Evolutionary conservation across 768 basidiomycete species (phyloP), one percentile per base, ranked within the genome.

Genomic region (Tylopilus vinaceipallidus): DNA sequence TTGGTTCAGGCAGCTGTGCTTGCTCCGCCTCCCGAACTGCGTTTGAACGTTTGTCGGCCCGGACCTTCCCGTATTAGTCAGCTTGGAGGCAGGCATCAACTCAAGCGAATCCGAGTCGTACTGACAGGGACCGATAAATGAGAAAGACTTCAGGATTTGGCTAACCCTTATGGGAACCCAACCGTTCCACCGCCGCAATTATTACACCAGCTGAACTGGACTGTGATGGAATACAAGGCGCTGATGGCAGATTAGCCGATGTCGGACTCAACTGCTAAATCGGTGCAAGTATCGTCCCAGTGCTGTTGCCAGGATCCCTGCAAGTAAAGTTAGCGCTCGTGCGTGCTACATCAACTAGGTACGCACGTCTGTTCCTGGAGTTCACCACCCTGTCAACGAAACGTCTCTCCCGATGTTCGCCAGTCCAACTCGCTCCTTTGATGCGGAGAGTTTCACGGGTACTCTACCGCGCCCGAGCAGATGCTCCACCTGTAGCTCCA

Each of bases 401-500:
- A 19, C 19, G 22, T 17, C 27, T 22, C 32, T 33, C 45, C 20
- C 36, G 16, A 47, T 50, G 42, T 42, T 46, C 36, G 26, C 53
- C 27, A 43, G 42, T n/a, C 39, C 45, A n/a, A 47, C 29, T 29
- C 53, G 46, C 29, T 43, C 42, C 22, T 17, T 39, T 47, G 33
- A 12, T 22, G 26, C 16, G 27, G 50, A 47, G 22, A 33, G 40
- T 19, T 55, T 50, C 16, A 42, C 50, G 9, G 34, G 36, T 13
- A 41, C 33, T 9, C 33, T 38, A 35, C 34, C 47, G 8, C 42
- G 27, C 11, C 47, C 27, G 14, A 47, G 29, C 39, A 54, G 47
- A 30, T 56, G 55, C 26, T 32, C 41, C 20, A 56, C 54, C 16
- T 52, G 54, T 17, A 38, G 48, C 35, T 47, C 50, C 17, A 35